A percentile compares a stretch with the other conserved stretches of the same genome.
phyloP scores from a whole-genome alignment of 176 grass and related monocot genomes.

The Tillandsia fasciculata region DNA sequence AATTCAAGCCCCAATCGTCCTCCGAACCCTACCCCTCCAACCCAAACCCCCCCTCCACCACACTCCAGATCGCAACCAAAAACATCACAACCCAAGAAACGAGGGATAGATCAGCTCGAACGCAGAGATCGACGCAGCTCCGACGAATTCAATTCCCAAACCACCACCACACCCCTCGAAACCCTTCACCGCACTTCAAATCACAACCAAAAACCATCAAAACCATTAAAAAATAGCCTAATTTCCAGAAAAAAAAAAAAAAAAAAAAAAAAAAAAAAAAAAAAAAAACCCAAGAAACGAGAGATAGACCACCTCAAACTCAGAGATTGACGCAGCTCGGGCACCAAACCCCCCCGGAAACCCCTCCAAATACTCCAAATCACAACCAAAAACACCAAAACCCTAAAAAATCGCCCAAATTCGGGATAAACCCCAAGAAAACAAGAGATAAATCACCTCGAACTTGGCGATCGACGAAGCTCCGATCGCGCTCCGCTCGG shows the following conservation, averaged over 20 bases:
- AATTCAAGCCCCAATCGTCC: no score
- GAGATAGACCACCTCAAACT: neutral
- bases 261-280: no score
- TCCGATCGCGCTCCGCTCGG: constrained; percentile 37
- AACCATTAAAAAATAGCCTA: neutral
- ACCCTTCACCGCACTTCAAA: neutral
- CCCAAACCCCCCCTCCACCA: no score
- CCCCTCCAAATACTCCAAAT: neutral
- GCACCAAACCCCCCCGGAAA: neutral
- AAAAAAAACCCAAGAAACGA: no score
- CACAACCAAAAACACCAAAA: neutral
- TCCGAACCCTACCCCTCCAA: no score
- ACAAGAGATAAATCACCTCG: constrained; percentile 16
- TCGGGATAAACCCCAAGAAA: neutral
- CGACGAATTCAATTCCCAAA: neutral
- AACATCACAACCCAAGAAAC: neutral
- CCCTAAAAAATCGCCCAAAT: neutral
- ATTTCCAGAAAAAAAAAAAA: neutral
- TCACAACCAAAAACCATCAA: neutral
- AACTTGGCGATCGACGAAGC: constrained; percentile 26
- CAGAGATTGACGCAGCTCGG: neutral
- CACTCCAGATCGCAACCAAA: no score
- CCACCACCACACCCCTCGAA: neutral
- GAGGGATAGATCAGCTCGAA: neutral
- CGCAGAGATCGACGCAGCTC: neutral